phyloP scores from a whole-genome alignment of 305 asterid genomes.

The Fraxinus sp. region DNA sequence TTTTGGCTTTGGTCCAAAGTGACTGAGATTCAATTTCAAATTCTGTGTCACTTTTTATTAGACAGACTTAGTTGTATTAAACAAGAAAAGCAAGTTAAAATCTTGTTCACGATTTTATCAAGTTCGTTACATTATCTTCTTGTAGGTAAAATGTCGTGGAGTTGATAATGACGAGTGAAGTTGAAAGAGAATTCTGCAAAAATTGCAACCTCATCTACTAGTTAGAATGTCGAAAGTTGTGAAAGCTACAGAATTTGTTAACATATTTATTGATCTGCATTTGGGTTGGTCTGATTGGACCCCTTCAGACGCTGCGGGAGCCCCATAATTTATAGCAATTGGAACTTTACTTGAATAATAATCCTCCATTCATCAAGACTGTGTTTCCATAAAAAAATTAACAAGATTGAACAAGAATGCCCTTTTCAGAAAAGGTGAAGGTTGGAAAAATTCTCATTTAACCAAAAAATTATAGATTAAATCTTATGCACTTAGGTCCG shows the following conservation, averaged over 20 bases:
- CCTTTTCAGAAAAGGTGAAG: too few species aligned
- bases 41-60: constrained; percentile 24
- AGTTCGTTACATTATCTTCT: not conserved
- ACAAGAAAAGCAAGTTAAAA: not conserved
- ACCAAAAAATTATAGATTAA: too few species aligned
- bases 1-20: constrained; percentile 29
- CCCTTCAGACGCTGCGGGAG: not conserved
- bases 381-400: not conserved
- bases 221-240: constrained; percentile 40
- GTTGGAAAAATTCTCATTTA: too few species aligned
- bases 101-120: not conserved
- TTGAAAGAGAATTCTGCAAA: constrained; percentile 26
- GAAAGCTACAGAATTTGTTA: constrained; percentile 33
- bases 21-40: constrained; percentile 32
- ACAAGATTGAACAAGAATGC: not conserved
- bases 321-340: not conserved
- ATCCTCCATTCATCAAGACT: not conserved
- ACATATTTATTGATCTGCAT: not conserved
- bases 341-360: not conserved
- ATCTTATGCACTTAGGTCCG: too few species aligned
- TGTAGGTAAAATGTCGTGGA: not conserved
- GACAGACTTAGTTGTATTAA: not conserved
- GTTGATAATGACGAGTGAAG: constrained; percentile 17
- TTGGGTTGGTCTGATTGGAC: not conserved
- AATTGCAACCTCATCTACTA: constrained; percentile 24